phyloP scores from a whole-genome alignment of 1,284 basidiomycete genomes.

The Moniliella sp. region DNA sequence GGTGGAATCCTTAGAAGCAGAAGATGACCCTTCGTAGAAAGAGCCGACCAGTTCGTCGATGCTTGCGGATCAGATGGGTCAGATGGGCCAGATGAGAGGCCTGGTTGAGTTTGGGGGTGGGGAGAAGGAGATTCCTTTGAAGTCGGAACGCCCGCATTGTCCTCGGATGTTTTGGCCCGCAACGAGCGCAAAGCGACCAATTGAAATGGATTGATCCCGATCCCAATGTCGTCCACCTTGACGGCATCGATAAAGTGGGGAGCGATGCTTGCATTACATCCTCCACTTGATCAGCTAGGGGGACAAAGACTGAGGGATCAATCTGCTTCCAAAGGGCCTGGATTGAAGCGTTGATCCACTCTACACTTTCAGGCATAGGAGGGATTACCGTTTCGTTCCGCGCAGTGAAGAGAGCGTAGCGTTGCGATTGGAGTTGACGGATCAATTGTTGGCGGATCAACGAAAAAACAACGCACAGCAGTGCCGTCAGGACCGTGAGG shows the following conservation, averaged over 20 bases:
- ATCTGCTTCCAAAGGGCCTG: slow-evolving; percentile 34
- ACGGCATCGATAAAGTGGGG: slow-evolving; percentile 52
- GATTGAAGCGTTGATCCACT: slow-evolving; percentile 40
- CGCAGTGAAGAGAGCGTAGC: too few relatives aligned
- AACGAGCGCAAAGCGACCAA: slow-evolving; percentile 45
- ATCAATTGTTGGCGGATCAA: too few relatives aligned
- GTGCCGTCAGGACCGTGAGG: too few relatives aligned
- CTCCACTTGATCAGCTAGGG: slow-evolving; percentile 44
- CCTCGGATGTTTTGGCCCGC: too few relatives aligned
- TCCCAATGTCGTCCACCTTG: slow-evolving; percentile 52
- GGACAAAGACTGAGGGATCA: slow-evolving; percentile 41
- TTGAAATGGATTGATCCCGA: slow-evolving; percentile 44
- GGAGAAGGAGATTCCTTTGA: too few relatives aligned
- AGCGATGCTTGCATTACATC: slow-evolving; percentile 45
- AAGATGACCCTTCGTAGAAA: neutral
- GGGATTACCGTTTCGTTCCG: too few relatives aligned
- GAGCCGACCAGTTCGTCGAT: neutral
- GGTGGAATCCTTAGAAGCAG: too few relatives aligned
- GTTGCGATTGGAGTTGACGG: too few relatives aligned
- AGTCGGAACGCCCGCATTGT: too few relatives aligned
- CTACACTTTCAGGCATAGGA: slow-evolving; percentile 39
- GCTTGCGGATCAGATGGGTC: slow-evolving; percentile 16
- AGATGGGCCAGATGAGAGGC: slow-evolving; percentile 39
- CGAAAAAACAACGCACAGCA: too few relatives aligned
- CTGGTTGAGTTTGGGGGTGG: slow-evolving; percentile 40